Evolutionary conservation across 1,139 yeast genomes (phyloP).

Genomic region (Yamadazyma atlantica): DNA sequence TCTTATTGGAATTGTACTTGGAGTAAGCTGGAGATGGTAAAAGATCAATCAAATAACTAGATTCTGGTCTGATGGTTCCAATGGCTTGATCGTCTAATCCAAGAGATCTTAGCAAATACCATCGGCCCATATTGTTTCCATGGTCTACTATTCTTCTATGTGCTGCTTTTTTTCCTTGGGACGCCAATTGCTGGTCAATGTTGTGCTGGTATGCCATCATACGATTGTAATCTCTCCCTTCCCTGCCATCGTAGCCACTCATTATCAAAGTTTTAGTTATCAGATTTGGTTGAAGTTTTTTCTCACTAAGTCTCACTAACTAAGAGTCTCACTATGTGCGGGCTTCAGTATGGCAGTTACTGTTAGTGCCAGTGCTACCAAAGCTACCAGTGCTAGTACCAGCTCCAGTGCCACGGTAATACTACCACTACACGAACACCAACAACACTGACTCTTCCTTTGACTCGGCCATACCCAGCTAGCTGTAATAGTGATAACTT

Average conservation of each 20-base stretch:
- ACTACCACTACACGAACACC: too few species aligned
- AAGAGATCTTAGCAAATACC: slow-evolving; percentile 60
- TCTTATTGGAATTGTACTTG: slow-evolving; percentile 27
- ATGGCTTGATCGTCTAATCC: slow-evolving; percentile 50
- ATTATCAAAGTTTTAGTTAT: neutral
- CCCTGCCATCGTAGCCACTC: neutral
- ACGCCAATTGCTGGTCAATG: slow-evolving; percentile 45
- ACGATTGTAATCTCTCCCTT: neutral
- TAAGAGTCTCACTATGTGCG: neutral
- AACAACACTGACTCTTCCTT: too few species aligned
- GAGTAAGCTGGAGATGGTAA: slow-evolving; percentile 70
- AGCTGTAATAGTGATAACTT: too few species aligned
- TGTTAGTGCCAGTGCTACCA: too few species aligned
- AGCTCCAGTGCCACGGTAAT: too few species aligned
- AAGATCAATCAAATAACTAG: slow-evolving; percentile 69
- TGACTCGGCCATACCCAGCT: too few species aligned
- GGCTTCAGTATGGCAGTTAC: too few species aligned
- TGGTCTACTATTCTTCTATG: slow-evolving; percentile 86
- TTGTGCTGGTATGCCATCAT: slow-evolving; percentile 30
- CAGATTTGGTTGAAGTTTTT: too few species aligned
- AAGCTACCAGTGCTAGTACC: too few species aligned
- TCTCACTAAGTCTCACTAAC: too few species aligned
- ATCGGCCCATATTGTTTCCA: slow-evolving; percentile 78
- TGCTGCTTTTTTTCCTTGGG: slow-evolving; percentile 52
- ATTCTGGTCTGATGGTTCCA: slow-evolving; percentile 72